Conservation (phyloP, 805 yeast species). For the Henningerozyma blattae region DNA sequence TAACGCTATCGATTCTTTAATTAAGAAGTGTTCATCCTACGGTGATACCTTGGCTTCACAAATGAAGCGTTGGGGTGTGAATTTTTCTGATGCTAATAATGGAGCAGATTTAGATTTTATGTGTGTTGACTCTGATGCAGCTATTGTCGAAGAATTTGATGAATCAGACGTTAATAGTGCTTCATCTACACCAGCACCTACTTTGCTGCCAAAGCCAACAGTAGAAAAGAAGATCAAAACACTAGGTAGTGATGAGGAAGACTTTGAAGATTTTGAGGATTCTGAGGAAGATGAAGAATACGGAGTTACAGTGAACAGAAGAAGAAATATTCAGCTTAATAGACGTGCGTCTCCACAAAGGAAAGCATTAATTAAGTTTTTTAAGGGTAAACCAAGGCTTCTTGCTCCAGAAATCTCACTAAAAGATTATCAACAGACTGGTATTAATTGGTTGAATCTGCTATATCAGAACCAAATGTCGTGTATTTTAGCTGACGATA, state of each 20-base stretch:
- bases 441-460: constrained; percentile 82
- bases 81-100: constrained; percentile 47
- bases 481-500: constrained; percentile 94
- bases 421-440: constrained; percentile 93
- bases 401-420: constrained; percentile 53
- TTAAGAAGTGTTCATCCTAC: constrained; percentile 67
- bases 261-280: constrained; percentile 18
- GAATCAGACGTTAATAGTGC: constrained; percentile 15
- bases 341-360: constrained; percentile 5
- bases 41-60: constrained; percentile 62
- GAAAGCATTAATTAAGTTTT: constrained; percentile 28
- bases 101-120: constrained; percentile 17
- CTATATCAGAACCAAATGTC: constrained; percentile 70
- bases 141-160: constrained; percentile 21
- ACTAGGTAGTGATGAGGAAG: constrained; percentile 16
- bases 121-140: constrained; percentile 22
- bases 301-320: constrained; percentile 6
- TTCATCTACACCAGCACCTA: constrained; percentile 8
- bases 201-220: not conserved
- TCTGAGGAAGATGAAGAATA: constrained; percentile 11
- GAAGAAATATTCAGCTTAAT: constrained; percentile 14
- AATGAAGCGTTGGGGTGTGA: constrained; percentile 83
- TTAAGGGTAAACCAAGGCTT: constrained; percentile 60
- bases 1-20: constrained; percentile 87
- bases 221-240: not conserved